Evolutionary conservation across 345 rosid genomes (phyloP), one percentile per base, ranked within the genome.

Genomic region (Pistacia vera): DNA sequence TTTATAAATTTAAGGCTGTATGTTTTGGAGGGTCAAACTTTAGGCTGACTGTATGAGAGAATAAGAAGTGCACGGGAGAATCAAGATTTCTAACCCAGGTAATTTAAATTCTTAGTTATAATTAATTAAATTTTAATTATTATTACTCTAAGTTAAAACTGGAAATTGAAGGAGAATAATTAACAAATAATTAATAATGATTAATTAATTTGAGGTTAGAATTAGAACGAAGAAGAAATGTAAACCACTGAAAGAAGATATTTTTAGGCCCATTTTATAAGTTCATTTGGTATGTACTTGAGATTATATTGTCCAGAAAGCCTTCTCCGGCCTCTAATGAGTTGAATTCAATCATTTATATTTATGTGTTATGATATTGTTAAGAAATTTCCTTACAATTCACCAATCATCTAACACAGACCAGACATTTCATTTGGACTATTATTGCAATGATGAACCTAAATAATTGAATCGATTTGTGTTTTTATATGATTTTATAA

Each of bases 21-120:
- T 55, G 77, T 66, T 75, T 75, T 44, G 77, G 77, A 25, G 77
- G 77, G 41, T 66, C 71, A 65, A 75, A 74, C 62, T 11, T 22
- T 22, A 0, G 0, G 0, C 22, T 0, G 22, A 22, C 65, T 0
- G 0, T 22, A 22, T 22, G 71, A 71, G 71, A 75, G 55, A 71
- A 75, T 64, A 75, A 66, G 55, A 75, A 75, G 41, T 75, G 65
- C 28, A 75, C 46, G 38, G 77, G 77, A 36, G 77, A 66, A 66
- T 65, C 77, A 14, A 75, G 77, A 41, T 75, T 75, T 66, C 71
- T 71, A 55, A 36, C 64, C 52, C 71, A 66, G 64, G 64, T 75
- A 38, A 52, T 4, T 22, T 33, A 41, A 48, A 28, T 36, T 12
- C 16, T n/a, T n/a, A n/a, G n/a, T n/a, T n/a, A n/a, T n/a, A n/a